Evolutionary conservation across 2,329 filamentous ascomycete genomes (phyloP).

Genomic region (Didymella glomerata): DNA sequence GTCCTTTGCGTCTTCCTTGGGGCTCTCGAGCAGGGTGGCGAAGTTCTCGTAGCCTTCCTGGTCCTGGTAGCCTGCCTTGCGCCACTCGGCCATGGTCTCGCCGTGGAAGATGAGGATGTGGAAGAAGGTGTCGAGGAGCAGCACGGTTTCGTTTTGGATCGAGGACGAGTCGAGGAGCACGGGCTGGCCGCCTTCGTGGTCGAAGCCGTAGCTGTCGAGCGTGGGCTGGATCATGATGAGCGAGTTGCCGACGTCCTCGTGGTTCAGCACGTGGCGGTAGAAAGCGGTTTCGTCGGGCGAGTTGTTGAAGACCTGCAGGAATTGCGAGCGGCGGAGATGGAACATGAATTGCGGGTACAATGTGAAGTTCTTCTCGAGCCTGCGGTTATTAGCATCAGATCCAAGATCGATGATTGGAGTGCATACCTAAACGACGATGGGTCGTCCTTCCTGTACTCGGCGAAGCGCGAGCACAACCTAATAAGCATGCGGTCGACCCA

Average conservation of each 20-base stretch:
- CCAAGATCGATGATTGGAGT: constrained; percentile 68
- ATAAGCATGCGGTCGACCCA: constrained; percentile 99
- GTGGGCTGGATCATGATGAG: constrained; percentile 99
- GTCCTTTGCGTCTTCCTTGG: constrained; percentile 97
- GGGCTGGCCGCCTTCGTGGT: constrained; percentile 89
- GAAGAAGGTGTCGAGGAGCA: constrained; percentile 98
- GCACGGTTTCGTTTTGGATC: constrained; percentile 91
- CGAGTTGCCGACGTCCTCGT: constrained; percentile 96
- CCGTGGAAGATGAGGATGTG: constrained; percentile 99
- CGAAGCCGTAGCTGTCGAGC: constrained; percentile 95
- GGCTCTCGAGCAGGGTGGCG: constrained; percentile 82
- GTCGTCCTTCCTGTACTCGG: constrained; percentile 97
- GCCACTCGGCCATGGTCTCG: constrained; percentile 97
- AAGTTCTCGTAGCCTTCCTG: constrained; percentile 99
- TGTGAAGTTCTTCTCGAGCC: constrained; percentile 93
- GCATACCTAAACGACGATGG: constrained; percentile 85
- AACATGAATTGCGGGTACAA: constrained; percentile 99
- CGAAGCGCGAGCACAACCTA: constrained; percentile 92
- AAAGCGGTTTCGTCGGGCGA: constrained; percentile 99
- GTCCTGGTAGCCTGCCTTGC: constrained; percentile 96
- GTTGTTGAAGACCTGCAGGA: constrained; percentile 99
- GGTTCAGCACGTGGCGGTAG: constrained; percentile 94
- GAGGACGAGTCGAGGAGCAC: constrained; percentile 97
- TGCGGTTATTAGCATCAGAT: constrained; percentile 53
- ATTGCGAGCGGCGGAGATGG: constrained; percentile 94